phyloP scores from a whole-genome alignment of 2,329 filamentous ascomycete species.

The Ceratocystis alfenasii region DNA sequence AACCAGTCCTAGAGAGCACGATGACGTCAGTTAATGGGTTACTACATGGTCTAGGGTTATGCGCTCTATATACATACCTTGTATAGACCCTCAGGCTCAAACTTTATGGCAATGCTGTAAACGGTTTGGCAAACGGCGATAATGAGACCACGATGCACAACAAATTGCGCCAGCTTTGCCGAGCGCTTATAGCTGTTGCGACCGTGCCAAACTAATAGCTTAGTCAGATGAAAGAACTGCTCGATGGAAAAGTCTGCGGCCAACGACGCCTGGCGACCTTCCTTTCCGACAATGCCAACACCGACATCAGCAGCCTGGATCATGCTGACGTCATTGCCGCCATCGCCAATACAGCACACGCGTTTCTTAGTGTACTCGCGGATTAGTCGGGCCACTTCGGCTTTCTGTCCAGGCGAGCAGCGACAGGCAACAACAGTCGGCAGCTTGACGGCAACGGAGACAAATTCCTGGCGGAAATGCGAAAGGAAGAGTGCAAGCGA shows the following conservation, averaged over 20 bases:
- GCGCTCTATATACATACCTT: conserved; percentile 37
- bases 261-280: conserved; percentile 85
- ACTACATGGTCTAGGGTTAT: neutral
- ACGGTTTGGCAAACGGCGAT: conserved; percentile 94
- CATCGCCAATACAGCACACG: conserved; percentile 94
- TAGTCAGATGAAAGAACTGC: conserved; percentile 88
- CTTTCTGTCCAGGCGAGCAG: conserved; percentile 94
- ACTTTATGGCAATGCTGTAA: conserved; percentile 85
- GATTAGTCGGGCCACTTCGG: conserved; percentile 83
- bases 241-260: conserved; percentile 95
- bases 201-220: conserved; percentile 97
- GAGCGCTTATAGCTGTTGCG: conserved; percentile 93
- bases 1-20: conserved; percentile 60
- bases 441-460: conserved; percentile 73
- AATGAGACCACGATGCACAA: conserved; percentile 92
- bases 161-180: conserved; percentile 92
- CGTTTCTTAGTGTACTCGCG: conserved; percentile 86
- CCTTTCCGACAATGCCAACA: conserved; percentile 95
- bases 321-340: conserved; percentile 97
- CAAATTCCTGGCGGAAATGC: conserved; percentile 74
- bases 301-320: conserved; percentile 97
- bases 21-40: conserved; percentile 24
- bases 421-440: conserved; percentile 92
- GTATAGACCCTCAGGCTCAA: conserved; percentile 90
- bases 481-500: conserved; percentile 72